phyloP scores from a whole-genome alignment of 2,329 filamentous ascomycete genomes.

The Aquanectria penicillioides region DNA sequence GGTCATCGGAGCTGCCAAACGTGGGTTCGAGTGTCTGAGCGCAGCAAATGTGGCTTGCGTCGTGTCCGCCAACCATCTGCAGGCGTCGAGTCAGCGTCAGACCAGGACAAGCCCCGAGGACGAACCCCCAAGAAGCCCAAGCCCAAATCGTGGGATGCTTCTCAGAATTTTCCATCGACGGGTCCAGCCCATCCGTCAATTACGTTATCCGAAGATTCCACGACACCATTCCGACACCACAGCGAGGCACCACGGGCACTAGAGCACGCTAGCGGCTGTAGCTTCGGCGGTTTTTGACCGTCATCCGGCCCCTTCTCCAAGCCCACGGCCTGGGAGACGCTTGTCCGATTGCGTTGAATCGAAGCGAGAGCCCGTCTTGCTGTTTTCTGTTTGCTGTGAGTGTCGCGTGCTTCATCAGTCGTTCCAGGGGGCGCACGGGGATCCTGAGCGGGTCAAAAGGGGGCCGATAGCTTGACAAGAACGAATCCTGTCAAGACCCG shows the following conservation, averaged over 20 bases:
- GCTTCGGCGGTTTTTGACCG: conserved; percentile 12
- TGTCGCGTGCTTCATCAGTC: no score
- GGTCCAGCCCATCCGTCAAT: neutral
- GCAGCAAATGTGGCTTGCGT: neutral
- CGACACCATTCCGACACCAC: neutral
- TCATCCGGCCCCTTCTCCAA: no score
- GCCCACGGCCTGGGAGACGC: no score
- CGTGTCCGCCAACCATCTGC: conserved; percentile 6
- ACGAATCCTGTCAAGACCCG: no score
- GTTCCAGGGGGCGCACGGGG: no score
- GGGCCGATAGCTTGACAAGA: no score
- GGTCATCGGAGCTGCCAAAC: neutral
- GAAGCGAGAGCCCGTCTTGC: no score
- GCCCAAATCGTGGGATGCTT: no score
- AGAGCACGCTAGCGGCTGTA: conserved; percentile 1
- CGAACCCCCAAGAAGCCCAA: neutral
- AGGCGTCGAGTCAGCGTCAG: conserved; percentile 7
- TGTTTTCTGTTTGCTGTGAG: no score
- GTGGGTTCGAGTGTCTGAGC: neutral
- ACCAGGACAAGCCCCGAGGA: no score
- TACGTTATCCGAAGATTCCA: conserved; percentile 6
- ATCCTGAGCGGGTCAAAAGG: no score
- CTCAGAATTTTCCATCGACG: neutral
- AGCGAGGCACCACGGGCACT: neutral
- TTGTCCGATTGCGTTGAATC: no score